A percentile compares a stretch with the other conserved stretches of the same genome.
Evolutionary conservation across 2,329 filamentous ascomycete species (phyloP).

Genomic region (Thyridium curvatum): DNA sequence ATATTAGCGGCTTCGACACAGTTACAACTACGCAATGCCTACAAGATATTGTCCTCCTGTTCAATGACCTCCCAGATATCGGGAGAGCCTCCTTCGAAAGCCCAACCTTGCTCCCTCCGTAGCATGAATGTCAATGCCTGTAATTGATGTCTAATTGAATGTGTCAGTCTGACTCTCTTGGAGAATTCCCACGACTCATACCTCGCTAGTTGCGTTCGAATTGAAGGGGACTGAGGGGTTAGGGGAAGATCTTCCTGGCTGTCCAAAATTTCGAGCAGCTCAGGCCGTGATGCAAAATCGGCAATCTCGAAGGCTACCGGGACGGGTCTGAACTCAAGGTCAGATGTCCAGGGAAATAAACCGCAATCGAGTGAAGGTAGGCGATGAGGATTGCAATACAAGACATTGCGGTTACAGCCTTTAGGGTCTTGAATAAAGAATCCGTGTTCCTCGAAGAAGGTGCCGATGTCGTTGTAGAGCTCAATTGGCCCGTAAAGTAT

Average conservation of each 20-base stretch:
- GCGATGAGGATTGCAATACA: conserved; percentile 28
- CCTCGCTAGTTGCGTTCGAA: conserved; percentile 17
- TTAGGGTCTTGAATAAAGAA: conserved; percentile 27
- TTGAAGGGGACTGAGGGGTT: conserved; percentile 16
- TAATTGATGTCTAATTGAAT: conserved; percentile 29
- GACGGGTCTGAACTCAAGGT: conserved; percentile 3
- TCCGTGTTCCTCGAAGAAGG: conserved; percentile 21
- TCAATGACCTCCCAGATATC: conserved; percentile 25
- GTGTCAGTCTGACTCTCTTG: conserved; percentile 1
- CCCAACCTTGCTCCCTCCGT: conserved; percentile 28
- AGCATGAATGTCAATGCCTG: conserved; percentile 37
- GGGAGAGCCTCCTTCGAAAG: conserved; percentile 11
- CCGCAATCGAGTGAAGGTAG: conserved; percentile 14
- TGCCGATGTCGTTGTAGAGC: conserved; percentile 18
- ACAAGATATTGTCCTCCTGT: no score
- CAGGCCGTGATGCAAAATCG: conserved; percentile 2
- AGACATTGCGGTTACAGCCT: conserved; percentile 15
- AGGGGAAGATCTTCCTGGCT: conserved; percentile 17
- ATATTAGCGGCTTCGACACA: no score
- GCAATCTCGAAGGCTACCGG: not conserved
- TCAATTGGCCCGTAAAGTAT: conserved; percentile 21
- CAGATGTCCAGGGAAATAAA: conserved; percentile 6
- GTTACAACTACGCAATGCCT: no score
- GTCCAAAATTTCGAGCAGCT: conserved; percentile 17
- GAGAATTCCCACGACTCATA: conserved; percentile 2